Conservation (phyloP, 805 yeast genomes). For the Kazachstania psychrophila region DNA sequence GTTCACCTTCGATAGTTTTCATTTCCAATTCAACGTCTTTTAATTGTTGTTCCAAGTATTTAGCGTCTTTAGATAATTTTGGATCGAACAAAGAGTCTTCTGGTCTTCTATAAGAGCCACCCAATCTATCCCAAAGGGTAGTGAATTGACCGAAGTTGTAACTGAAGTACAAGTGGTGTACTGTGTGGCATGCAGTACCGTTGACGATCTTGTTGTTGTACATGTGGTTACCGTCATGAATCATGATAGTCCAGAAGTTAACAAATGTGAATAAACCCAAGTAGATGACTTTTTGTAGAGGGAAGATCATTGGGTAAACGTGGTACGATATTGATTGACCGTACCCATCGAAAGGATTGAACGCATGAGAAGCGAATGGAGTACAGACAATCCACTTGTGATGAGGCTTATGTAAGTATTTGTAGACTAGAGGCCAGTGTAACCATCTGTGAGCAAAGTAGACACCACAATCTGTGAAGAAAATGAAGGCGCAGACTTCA, state of each 20-base stretch:
- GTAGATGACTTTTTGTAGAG: conserved; percentile 81
- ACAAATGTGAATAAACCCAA: conserved; percentile 78
- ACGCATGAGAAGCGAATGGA: conserved; percentile 96
- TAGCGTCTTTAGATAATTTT: conserved; percentile 43
- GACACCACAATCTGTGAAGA: conserved; percentile 91
- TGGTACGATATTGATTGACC: conserved; percentile 91
- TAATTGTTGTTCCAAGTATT: conserved; percentile 63
- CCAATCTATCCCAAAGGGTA: conserved; percentile 95
- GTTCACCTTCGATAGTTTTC: conserved; percentile 67
- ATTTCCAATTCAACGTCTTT: conserved; percentile 71
- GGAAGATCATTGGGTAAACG: conserved; percentile 82
- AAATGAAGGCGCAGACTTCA: conserved; percentile 70
- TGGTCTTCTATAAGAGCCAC: conserved; percentile 87
- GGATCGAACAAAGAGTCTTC: conserved; percentile 76
- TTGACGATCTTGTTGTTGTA: conserved; percentile 89
- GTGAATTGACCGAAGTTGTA: conserved; percentile 98
- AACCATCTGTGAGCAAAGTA: conserved; percentile 86
- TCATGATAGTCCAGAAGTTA: conserved; percentile 97
- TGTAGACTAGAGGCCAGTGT: conserved; percentile 89
- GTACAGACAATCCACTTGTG: conserved; percentile 99
- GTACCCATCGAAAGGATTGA: conserved; percentile 97
- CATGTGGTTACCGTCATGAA: conserved; percentile 94
- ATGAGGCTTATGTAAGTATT: conserved; percentile 86
- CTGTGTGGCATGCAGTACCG: conserved; percentile 97
- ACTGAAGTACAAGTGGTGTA: conserved; percentile 93